Evolutionary conservation across 345 rosid genomes (phyloP), one percentile per base, ranked within the genome.

Genomic region (Hibiscus tridactylites): DNA sequence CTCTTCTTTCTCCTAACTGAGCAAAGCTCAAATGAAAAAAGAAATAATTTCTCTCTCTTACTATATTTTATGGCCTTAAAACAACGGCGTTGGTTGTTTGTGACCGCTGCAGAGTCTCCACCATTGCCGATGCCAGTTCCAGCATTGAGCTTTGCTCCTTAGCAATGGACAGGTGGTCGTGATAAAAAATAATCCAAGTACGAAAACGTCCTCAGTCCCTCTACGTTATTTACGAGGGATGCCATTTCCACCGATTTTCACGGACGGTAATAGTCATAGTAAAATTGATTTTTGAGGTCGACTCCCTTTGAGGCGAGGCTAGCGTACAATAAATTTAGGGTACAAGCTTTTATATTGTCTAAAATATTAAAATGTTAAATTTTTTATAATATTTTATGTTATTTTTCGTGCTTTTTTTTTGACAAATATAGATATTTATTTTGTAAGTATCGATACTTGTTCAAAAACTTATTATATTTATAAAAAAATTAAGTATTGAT

Each of bases 191-290:
- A 0, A 33, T 35, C 11, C 2, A 72, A 79, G 59, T 78, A 81
- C 85, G 12, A 0, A 19, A 69, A 66, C 0, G 16, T 79, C 89
- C 82, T 47, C 3, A 12, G 0, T n/a, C 6, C 13, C 5, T 16
- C 21, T 31, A 19, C 28, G 9, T 3, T 39, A 74, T 69, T 78
- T 65, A 84, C 87, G 46, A 37, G 0, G 70, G 17, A 35, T 77
- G 65, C 78, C 81, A 75, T 35, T 75, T 61, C 78, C 81, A 75
- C 33, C 56, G 1, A n/a, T 66, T 60, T 62, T 74, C 71, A 78
- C 72, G 61, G 75, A 56, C 15, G 15, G 57, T 26, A 33, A 16
- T 42, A 42, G 46, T 42, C 46, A 42, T 42, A 42, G 11, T 42
- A 42, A 42, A 6, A 37, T 37, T 37, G 42, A 6, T 37, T 1